Base-by-base conservation (phyloP, 495 filamentous ascomycete species). In the Penicillium simplicissimum region DNA sequence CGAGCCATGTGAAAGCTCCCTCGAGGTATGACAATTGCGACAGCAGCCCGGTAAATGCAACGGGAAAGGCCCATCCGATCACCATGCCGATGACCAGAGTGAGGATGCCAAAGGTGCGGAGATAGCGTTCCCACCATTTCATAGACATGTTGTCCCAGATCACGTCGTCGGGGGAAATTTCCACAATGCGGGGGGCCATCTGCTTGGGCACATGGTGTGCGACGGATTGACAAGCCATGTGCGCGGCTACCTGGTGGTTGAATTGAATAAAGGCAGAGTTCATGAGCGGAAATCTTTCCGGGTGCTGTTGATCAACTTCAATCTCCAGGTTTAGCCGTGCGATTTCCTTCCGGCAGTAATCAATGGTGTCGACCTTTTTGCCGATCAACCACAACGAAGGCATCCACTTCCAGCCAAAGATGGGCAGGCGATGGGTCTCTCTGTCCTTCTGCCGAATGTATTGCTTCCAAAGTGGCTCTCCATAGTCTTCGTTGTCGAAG, bases 221-320 rank as follows among this genome's bases (percentile, higher is more conserved):
- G 62, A 96, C 85, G 25, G 92, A 83, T 74, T 98, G 95, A 72
- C 92, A 96, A 59, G 94, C 94, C 95, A 98, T 98, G 67, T 98
- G 95, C 2, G 95, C 95, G 8, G 93, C 92, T 6, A 97, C 91
- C 74, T 98, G 95, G 67, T 97, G 90, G 66, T 98, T 97, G 82
- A 98, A 98, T 72, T 98, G 95, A 57, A 98, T 92, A 68, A 98
- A 98, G 14, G 95, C 95, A 13, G 96, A 96, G 67, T 93, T 97
- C 94, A 98, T 96, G 56, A 94, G 78, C 2, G 95, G 96, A 61
- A 90, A 98, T 33, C 87, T 87, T 65, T 97, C 94, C 0, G 90
- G 90, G 35, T 92, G 82, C 64, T 88, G 80, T 68, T 98, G 96
- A 67, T 98, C 96, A 35, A 88, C 76, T 70, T 97, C 94, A 55